A percentile compares a stretch with the other conserved stretches of the same genome.
Conservation (phyloP, 1,139 yeast genomes). For the Geotrichum carabidarum region DNA sequence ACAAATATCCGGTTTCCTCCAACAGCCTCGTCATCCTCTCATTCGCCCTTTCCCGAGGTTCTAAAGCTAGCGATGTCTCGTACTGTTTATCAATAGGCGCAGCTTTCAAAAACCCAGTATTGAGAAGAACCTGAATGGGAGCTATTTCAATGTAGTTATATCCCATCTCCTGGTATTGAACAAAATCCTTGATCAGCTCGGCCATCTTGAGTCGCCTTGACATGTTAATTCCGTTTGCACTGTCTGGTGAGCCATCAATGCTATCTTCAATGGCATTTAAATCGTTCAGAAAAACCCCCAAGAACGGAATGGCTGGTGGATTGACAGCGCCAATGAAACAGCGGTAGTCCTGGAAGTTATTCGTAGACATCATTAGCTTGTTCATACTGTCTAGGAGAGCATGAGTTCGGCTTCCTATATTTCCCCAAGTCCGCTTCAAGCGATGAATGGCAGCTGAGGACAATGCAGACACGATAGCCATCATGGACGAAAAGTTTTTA, state of each 20-base stretch:
- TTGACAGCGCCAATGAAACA: conserved; percentile 64
- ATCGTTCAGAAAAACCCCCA: conserved; percentile 87
- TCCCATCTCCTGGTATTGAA: conserved; percentile 62
- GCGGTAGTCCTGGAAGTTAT: conserved; percentile 83
- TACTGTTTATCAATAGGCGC: conserved; percentile 83
- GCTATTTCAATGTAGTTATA: conserved; percentile 61
- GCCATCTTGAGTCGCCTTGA: conserved; percentile 72
- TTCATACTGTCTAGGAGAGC: conserved; percentile 64
- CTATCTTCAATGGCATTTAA: conserved; percentile 87
- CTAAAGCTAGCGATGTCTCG: conserved; percentile 64
- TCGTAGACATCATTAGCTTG: conserved; percentile 77
- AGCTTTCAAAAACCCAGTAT: conserved; percentile 52
- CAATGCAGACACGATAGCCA: conserved; percentile 84
- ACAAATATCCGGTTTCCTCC: conserved; percentile 33
- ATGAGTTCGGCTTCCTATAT: conserved; percentile 51
- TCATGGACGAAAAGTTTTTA: conserved; percentile 87
- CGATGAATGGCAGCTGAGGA: conserved; percentile 85
- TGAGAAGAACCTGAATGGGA: conserved; percentile 60
- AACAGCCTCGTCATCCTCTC: conserved; percentile 30
- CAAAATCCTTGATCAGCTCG: conserved; percentile 68
- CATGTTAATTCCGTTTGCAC: conserved; percentile 66
- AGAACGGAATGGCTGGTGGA: conserved; percentile 90
- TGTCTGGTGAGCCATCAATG: conserved; percentile 63
- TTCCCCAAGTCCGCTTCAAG: conserved; percentile 78
- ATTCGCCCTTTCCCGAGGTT: conserved; percentile 53